phyloP scores from a whole-genome alignment of 2,329 filamentous ascomycete species.

The Fusarium subtropicale region DNA sequence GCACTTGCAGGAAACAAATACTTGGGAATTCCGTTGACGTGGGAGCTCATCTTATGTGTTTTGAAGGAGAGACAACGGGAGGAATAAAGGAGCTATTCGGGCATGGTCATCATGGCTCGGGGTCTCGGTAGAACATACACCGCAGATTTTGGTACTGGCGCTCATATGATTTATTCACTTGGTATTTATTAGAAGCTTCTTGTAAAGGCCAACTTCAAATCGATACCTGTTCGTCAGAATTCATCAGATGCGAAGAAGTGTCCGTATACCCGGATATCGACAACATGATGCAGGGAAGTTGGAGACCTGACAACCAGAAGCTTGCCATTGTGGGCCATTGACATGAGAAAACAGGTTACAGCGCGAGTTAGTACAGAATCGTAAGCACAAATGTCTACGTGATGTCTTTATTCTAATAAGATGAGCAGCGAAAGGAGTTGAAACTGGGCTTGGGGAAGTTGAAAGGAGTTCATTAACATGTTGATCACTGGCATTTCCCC shows the following conservation, averaged over 20 bases:
- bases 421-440: slow-evolving; percentile 22
- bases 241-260: background rate
- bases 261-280: background rate
- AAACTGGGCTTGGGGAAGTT: slow-evolving; percentile 12
- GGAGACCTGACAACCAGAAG: background rate
- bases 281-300: background rate
- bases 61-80: slow-evolving; percentile 16
- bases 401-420: slow-evolving; percentile 16
- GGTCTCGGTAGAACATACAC: slow-evolving; percentile 26
- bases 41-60: slow-evolving; percentile 25
- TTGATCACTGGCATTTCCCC: slow-evolving; percentile 47
- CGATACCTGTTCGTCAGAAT: background rate
- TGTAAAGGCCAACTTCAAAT: background rate
- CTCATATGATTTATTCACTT: slow-evolving; percentile 1
- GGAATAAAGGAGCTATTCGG: slow-evolving; percentile 10
- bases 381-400: slow-evolving; percentile 4
- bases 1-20: slow-evolving; percentile 1
- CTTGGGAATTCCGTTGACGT: slow-evolving; percentile 32
- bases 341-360: slow-evolving; percentile 14
- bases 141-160: slow-evolving; percentile 6
- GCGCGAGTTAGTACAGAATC: background rate
- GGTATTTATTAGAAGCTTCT: background rate
- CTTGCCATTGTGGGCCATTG: slow-evolving; percentile 20
- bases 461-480: slow-evolving; percentile 21
- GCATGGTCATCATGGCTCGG: slow-evolving; percentile 7